These are phyloP conservation scores for Teratosphaeria pseudoeucalypti DNA, from an alignment of 2,329 filamentous ascomycete genomes.

Conservation along the genomic window DNA sequence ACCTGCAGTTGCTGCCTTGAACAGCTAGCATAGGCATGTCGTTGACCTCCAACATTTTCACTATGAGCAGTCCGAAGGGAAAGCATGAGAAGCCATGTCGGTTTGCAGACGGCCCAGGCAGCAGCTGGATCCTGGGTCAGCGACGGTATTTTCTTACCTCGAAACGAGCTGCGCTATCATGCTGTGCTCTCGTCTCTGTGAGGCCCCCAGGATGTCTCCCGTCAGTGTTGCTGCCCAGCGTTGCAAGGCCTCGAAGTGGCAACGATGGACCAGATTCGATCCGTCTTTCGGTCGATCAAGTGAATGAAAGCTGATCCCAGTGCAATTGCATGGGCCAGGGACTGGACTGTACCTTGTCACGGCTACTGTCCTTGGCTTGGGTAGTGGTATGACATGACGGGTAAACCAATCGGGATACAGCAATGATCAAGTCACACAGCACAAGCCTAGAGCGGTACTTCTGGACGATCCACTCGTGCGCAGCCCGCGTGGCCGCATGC, in stretches of 20 bases:
- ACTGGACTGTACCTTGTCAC: neutral
- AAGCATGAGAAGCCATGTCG: neutral
- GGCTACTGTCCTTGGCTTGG: no score
- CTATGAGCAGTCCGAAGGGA: neutral
- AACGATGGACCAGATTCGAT: neutral
- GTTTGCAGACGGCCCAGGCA: neutral
- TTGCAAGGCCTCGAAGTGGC: neutral
- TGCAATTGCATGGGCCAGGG: neutral
- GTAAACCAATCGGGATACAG: neutral
- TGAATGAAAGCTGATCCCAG: neutral
- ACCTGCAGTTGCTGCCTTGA: neutral
- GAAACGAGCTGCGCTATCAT: neutral
- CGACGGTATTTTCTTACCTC: neutral
- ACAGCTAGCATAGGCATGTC: neutral
- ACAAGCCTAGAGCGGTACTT: neutral
- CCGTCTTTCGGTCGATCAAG: no score
- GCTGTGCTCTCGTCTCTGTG: neutral
- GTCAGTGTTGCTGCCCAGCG: neutral
- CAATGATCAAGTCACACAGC: neutral
- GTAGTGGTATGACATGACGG: neutral
- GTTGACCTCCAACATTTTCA: neutral
- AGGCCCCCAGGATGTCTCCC: neutral
- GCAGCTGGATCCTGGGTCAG: neutral
- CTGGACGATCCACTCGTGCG: neutral
- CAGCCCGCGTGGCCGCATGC: neutral